phyloP scores from a whole-genome alignment of 305 asterid genomes.

The Fraxinus paxiana region DNA sequence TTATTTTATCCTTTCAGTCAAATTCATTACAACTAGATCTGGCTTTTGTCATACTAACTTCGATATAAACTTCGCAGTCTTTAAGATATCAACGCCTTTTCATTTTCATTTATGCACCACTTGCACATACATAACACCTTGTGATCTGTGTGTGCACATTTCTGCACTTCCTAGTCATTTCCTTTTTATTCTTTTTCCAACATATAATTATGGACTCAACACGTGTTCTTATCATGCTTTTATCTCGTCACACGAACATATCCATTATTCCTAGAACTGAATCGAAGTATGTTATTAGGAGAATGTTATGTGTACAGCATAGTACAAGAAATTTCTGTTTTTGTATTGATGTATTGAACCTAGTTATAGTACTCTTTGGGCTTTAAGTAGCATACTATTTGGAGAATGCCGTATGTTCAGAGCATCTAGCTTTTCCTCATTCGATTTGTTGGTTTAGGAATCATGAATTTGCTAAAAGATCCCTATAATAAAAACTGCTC shows the following conservation, averaged over 20 bases:
- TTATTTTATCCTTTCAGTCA: not conserved
- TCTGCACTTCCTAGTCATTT: not conserved
- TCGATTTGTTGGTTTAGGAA: not conserved
- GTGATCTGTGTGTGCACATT: not conserved
- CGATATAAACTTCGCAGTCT: not conserved
- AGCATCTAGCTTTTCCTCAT: not conserved
- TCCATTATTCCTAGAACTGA: not conserved
- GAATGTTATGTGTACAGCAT: not conserved
- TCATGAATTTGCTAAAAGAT: not conserved
- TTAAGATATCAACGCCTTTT: not conserved
- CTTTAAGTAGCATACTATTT: not conserved
- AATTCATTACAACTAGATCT: not conserved
- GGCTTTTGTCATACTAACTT: not conserved
- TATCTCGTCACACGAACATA: not conserved
- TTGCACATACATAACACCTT: not conserved
- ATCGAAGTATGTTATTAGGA: no score
- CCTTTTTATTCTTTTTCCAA: not conserved
- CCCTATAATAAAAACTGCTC: not conserved
- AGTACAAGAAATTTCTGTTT: not conserved
- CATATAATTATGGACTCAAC: not conserved
- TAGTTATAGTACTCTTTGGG: not conserved
- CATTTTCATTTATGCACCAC: not conserved
- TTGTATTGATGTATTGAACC: not conserved
- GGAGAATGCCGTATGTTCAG: not conserved
- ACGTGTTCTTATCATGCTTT: not conserved